Percentiles rank a stretch among this genome's conserved stretches.
Conservation (phyloP, 2,329 filamentous ascomycete species). For the Aspergillus thermomutatus region DNA sequence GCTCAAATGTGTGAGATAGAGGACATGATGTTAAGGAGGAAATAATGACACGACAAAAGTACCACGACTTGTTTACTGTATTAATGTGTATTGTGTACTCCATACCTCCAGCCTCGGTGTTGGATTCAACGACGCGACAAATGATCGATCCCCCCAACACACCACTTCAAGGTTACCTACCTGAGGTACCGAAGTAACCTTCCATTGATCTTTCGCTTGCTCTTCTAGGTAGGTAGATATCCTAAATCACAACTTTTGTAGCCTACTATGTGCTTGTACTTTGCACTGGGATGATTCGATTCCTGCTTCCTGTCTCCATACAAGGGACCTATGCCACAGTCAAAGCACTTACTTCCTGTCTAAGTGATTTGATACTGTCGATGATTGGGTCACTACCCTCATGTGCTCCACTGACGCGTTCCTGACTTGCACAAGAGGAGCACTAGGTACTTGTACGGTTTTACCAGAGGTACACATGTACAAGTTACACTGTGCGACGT, state of each 20-base stretch:
- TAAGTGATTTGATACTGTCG: background rate
- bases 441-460: background rate
- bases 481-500: no score
- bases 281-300: background rate
- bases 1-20: background rate
- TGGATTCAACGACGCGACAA: background rate
- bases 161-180: background rate
- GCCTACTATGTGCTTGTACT: background rate
- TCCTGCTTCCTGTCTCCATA: background rate
- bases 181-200: background rate
- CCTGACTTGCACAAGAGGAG: constrained; percentile 20
- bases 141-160: background rate
- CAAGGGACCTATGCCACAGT: background rate
- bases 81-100: background rate
- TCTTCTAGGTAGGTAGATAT: background rate
- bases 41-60: background rate
- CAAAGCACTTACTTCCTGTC: background rate
- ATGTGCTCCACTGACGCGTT: constrained; percentile 27
- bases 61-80: background rate
- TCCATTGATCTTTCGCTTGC: background rate
- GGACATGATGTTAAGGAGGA: background rate
- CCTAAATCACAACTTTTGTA: background rate
- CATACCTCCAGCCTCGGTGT: background rate
- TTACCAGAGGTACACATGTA: background rate
- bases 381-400: constrained; percentile 17